These are phyloP conservation scores for Mortierella sp. DNA, from an alignment of 371 early-diverging fungal species.

Conservation along the genomic window DNA sequence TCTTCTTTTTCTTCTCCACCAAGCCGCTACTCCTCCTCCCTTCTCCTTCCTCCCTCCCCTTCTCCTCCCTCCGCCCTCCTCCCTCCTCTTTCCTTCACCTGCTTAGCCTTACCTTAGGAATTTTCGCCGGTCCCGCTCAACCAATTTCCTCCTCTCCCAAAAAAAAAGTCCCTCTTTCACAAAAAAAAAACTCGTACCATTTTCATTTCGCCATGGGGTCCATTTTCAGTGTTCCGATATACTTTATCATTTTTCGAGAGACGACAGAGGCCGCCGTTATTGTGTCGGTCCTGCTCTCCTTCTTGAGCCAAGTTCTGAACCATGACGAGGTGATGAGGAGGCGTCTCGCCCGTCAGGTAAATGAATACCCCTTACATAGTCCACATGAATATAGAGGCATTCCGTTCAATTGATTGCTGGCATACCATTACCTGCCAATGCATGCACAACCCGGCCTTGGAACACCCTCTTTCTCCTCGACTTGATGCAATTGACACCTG, in stretches of 20 bases:
- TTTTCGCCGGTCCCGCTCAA: too few species aligned
- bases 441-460: neutral
- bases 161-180: too few species aligned
- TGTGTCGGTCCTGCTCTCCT: slow-evolving; percentile 82
- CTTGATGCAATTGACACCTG: neutral
- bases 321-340: slow-evolving; percentile 23
- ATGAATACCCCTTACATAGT: neutral
- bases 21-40: neutral
- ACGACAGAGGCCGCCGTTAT: slow-evolving; percentile 87
- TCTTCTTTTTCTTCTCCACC: neutral
- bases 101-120: neutral
- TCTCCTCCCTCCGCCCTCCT: neutral
- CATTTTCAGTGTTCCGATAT: slow-evolving; percentile 79
- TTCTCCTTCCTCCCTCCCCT: neutral
- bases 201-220: slow-evolving; percentile 21
- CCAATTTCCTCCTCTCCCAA: neutral
- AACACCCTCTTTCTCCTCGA: neutral
- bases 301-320: slow-evolving; percentile 64
- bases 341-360: slow-evolving; percentile 38
- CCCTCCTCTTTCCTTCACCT: neutral
- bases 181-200: neutral
- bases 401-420: neutral
- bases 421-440: neutral
- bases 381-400: neutral
- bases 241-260: slow-evolving; percentile 88